phyloP scores from a whole-genome alignment of 176 grass and related monocot species.

The Cenchrus fungigraminus region DNA sequence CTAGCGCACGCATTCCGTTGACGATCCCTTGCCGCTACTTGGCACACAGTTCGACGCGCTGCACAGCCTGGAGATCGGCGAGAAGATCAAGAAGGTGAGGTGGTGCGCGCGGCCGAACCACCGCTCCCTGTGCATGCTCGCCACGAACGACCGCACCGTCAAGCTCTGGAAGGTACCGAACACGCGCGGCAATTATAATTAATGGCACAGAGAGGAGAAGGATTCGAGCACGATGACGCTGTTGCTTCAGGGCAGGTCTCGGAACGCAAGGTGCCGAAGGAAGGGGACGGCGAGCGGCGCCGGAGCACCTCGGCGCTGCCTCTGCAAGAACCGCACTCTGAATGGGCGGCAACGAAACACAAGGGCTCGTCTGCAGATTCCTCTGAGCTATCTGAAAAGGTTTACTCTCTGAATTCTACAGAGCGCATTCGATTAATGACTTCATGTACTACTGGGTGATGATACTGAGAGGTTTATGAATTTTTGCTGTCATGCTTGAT shows the following conservation, averaged over 20 bases:
- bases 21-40: neutral
- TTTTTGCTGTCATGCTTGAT: neutral
- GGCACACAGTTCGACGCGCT: slow-evolving; percentile 53
- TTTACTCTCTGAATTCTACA: neutral
- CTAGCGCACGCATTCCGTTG: neutral
- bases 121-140: slow-evolving; percentile 50
- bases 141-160: slow-evolving; percentile 59
- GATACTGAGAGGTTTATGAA: neutral
- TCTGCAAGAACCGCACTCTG: neutral
- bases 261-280: slow-evolving; percentile 18
- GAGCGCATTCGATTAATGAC: neutral
- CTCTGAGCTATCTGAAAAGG: neutral
- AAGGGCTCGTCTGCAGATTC: neutral
- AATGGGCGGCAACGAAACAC: neutral
- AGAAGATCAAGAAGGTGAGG: slow-evolving; percentile 61
- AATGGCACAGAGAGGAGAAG: neutral
- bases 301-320: neutral
- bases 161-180: slow-evolving; percentile 67
- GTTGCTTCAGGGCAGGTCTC: slow-evolving; percentile 40
- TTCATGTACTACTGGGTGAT: too few relatives aligned
- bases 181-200: neutral
- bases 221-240: neutral
- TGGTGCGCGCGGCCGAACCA: slow-evolving; percentile 56
- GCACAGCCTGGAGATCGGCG: slow-evolving; percentile 60
- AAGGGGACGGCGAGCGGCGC: neutral